Evolutionary conservation across 176 grass and related monocot species (phyloP), one percentile per base, ranked within the genome.

Genomic region (Guadua angustifolia): DNA sequence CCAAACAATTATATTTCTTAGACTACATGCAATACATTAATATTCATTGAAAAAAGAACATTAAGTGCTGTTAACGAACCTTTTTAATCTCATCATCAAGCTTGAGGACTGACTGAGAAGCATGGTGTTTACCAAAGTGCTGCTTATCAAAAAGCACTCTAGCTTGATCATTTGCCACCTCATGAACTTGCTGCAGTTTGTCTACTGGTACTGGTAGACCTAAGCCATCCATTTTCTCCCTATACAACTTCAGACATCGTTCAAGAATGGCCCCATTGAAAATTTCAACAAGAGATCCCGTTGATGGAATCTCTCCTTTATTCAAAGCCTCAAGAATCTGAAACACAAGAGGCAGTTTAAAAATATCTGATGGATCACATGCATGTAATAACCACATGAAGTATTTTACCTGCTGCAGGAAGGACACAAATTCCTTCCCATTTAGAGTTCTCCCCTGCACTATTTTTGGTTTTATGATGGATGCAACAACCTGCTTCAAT

Each of bases 251-350:
- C 83, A 99, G 80, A 85, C 96, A 95, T 67, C 86, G 89, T 33
- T 99, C 96, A 75, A 99, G 89, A 85, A 99, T 95, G 62, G 75
- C 96, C 88, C 95, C 95, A 75, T 95, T 99, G 80, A 99, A 99
- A 57, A 95, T 90, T 88, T 99, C 93, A 71, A 99, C 96, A 60
- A 99, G 83, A 79, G 96, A 99, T 7, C 96, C 93, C 0, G 91
- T 95, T 62, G 93, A 92, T 66, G 96, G 96, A 83, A 99, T 99
- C 89, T 99, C 96, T 66, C 96, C 96, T 93, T 94, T 89, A 77
- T 99, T 99, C 86, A 99, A 89, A 82, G 96, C 96, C 44, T 99
- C 96, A 55, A 99, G 87, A 67, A 99, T 99, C 96, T 99, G 73
- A 79, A 97, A 83, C 71, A 83, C 78, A 52, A 71, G 43, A 77